Conservation (phyloP, 805 yeast genomes). For the Lachancea thermotolerans region DNA sequence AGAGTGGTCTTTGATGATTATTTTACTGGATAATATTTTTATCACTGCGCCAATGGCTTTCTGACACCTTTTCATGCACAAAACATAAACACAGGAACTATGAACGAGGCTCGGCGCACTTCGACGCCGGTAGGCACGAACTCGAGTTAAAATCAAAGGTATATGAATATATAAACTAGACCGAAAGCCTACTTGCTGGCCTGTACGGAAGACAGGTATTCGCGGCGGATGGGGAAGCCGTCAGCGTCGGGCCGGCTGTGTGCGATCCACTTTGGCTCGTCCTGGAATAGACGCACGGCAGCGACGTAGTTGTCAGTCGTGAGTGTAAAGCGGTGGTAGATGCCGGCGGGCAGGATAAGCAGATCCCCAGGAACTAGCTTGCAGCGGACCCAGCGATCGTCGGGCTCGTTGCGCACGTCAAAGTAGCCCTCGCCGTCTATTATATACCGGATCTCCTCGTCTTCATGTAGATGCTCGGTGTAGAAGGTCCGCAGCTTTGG, state of each 20-base stretch:
- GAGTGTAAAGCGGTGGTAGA: conserved; percentile 87
- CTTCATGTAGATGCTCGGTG: conserved; percentile 89
- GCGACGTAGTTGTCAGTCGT: conserved; percentile 54
- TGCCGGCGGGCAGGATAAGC: conserved; percentile 80
- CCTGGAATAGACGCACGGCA: conserved; percentile 81
- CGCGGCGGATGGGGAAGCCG: conserved; percentile 37
- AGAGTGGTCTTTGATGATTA: no score
- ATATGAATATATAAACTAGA: background rate
- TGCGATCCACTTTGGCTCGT: conserved; percentile 95
- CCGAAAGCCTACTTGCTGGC: background rate
- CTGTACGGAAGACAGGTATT: conserved; percentile 33
- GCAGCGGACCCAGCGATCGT: conserved; percentile 70
- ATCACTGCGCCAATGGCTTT: no score
- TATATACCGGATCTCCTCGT: conserved; percentile 90
- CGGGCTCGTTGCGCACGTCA: conserved; percentile 60
- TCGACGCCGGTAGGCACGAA: background rate
- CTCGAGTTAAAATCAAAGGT: background rate
- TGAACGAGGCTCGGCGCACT: background rate
- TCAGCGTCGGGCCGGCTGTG: conserved; percentile 58
- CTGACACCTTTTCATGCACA: no score
- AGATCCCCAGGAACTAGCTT: conserved; percentile 57
- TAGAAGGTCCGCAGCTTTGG: conserved; percentile 64
- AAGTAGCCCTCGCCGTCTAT: conserved; percentile 88
- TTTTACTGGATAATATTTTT: no score
- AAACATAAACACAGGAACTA: background rate